Percentiles rank a stretch among this genome's conserved stretches.
phyloP scores from a whole-genome alignment of 495 filamentous ascomycete species.

The Podospora bellae-mahoneyi region DNA sequence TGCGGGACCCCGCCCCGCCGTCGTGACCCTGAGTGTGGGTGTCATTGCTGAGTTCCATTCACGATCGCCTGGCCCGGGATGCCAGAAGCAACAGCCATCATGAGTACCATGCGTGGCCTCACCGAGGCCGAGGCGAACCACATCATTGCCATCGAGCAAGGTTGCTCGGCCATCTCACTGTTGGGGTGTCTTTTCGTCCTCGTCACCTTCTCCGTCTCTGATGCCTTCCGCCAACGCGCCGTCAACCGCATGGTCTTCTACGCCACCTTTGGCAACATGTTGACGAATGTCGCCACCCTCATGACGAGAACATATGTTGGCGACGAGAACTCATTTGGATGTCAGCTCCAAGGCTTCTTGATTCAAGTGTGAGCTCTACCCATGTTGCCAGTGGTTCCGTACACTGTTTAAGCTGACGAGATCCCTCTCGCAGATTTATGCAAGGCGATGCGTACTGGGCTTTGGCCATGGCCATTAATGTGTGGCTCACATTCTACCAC shows the following conservation, averaged over 20 bases:
- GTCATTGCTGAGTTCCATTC: conserved; percentile 12
- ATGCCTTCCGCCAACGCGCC: conserved; percentile 66
- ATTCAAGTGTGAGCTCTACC: conserved; percentile 59
- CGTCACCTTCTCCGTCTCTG: conserved; percentile 60
- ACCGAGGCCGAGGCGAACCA: conserved; percentile 10
- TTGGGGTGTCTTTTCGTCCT: conserved; percentile 71
- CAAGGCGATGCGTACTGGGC: conserved; percentile 79
- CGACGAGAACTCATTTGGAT: conserved; percentile 51
- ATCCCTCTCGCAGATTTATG: conserved; percentile 56
- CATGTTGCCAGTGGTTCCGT: not conserved
- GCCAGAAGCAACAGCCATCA: conserved; percentile 1
- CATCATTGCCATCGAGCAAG: conserved; percentile 54
- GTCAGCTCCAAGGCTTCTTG: conserved; percentile 73
- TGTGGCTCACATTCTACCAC: conserved; percentile 80
- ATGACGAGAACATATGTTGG: conserved; percentile 60
- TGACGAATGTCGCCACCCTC: conserved; percentile 75
- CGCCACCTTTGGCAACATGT: conserved; percentile 78
- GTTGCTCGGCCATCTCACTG: conserved; percentile 67
- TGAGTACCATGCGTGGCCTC: conserved; percentile 13
- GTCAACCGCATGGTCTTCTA: conserved; percentile 87
- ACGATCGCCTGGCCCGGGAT: not conserved
- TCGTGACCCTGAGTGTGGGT: conserved; percentile 12
- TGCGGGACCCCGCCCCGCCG: conserved; percentile 16
- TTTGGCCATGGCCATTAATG: conserved; percentile 83
- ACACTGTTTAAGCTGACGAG: too few relatives aligned